Evolutionary conservation across 192 early-diverging fungal genomes (phyloP).

Genomic region (Gamsiella multidivaricata): DNA sequence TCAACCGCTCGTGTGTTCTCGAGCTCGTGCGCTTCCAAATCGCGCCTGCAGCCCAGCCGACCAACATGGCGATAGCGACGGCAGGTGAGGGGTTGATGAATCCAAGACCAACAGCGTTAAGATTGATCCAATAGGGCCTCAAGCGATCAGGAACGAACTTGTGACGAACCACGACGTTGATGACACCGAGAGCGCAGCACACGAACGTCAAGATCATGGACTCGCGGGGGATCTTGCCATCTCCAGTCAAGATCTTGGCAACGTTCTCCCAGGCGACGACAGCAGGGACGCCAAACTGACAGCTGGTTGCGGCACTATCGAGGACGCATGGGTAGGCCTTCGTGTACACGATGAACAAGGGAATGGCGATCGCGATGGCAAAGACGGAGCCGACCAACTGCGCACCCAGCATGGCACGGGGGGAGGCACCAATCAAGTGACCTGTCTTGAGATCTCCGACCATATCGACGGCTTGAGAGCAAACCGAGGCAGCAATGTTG

Average conservation of each 20-base stretch:
- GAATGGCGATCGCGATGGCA: conserved; percentile 66
- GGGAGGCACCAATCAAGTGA: conserved; percentile 71
- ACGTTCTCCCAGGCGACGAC: conserved; percentile 60
- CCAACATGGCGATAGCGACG: conserved; percentile 60
- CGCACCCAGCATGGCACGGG: conserved; percentile 72
- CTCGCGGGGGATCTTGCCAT: conserved; percentile 44
- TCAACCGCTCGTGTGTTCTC: conserved; percentile 46
- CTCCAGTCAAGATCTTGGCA: conserved; percentile 56
- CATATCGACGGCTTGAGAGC: conserved; percentile 74
- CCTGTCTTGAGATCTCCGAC: conserved; percentile 79
- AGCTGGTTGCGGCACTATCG: conserved; percentile 27
- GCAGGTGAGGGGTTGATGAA: conserved; percentile 63
- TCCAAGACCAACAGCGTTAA: conserved; percentile 66
- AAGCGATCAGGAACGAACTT: conserved; percentile 63
- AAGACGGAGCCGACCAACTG: conserved; percentile 71
- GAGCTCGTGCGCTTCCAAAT: conserved; percentile 56
- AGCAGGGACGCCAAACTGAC: conserved; percentile 53
- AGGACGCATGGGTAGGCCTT: conserved; percentile 74
- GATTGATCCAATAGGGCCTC: conserved; percentile 66
- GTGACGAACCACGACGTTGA: conserved; percentile 50
- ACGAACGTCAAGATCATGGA: conserved; percentile 60
- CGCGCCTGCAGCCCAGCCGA: conserved; percentile 52
- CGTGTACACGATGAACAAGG: conserved; percentile 69
- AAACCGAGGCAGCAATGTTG: conserved; percentile 67
- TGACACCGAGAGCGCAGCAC: conserved; percentile 49